phyloP scores from a whole-genome alignment of 1,284 basidiomycete species.

The Paramarasmius palmivorus region DNA sequence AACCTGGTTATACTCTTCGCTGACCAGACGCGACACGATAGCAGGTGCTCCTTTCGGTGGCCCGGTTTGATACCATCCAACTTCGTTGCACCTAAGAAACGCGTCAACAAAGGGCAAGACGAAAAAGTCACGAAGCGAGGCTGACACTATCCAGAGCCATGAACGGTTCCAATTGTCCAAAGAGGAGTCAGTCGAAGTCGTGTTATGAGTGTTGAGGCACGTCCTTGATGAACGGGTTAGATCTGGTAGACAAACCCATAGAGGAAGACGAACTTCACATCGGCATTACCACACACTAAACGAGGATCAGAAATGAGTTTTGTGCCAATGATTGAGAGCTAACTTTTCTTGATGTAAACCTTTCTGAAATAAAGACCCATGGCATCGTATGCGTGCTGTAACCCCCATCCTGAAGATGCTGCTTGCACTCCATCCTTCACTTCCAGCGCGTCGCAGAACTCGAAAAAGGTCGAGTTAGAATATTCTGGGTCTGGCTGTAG shows the following conservation, averaged over 20 bases:
- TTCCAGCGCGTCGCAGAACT: slow-evolving; percentile 75
- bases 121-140: no score
- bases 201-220: no score
- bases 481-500: slow-evolving; percentile 52
- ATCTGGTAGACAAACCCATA: no score
- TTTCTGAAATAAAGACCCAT: slow-evolving; percentile 61
- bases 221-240: no score
- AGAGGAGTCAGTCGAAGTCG: no score
- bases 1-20: neutral
- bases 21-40: neutral
- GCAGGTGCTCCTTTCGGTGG: slow-evolving; percentile 41
- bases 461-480: slow-evolving; percentile 51
- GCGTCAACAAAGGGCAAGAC: neutral
- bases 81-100: slow-evolving; percentile 58
- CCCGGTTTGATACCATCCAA: slow-evolving; percentile 63
- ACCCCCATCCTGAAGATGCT: slow-evolving; percentile 58
- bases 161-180: slow-evolving; percentile 47
- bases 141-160: slow-evolving; percentile 64
- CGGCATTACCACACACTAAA: no score
- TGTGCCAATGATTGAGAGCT: slow-evolving; percentile 19
- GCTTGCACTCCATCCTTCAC: slow-evolving; percentile 62
- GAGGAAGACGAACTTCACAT: no score
- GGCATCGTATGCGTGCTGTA: slow-evolving; percentile 58
- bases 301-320: slow-evolving; percentile 1
- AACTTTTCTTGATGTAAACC: slow-evolving; percentile 41